Conservation (phyloP, 768 basidiomycete genomes). For the Galerina marginata region DNA sequence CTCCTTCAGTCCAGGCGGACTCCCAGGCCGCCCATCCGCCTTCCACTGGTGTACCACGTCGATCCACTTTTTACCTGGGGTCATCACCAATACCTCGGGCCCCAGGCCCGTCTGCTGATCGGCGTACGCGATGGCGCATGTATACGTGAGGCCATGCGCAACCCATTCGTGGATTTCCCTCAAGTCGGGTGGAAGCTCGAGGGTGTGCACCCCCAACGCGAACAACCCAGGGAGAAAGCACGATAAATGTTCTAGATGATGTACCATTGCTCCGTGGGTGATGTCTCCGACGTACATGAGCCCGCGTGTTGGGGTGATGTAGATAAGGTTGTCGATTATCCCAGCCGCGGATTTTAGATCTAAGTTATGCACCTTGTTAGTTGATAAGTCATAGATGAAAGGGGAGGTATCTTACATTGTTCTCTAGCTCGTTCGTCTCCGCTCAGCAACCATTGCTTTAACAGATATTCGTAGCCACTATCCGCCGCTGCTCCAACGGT, state of each 20-base stretch:
- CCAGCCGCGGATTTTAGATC: constrained; percentile 57
- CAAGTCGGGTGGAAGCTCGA: constrained; percentile 39
- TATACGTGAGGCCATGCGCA: constrained; percentile 71
- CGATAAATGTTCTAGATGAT: constrained; percentile 67
- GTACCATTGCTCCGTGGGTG: constrained; percentile 35
- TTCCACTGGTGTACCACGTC: constrained; percentile 53
- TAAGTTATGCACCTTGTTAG: constrained; percentile 21
- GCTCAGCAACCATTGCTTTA: constrained; percentile 66
- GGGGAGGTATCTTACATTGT: constrained; percentile 46
- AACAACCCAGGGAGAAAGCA: constrained; percentile 74
- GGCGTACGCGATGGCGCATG: constrained; percentile 69
- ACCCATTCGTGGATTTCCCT: constrained; percentile 68
- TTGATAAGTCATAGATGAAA: not conserved
- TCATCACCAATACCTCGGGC: constrained; percentile 58
- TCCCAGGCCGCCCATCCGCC: constrained; percentile 40
- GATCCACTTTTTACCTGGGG: constrained; percentile 48
- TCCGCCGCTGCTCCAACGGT: constrained; percentile 66
- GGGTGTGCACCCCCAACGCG: constrained; percentile 61
- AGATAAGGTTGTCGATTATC: constrained; percentile 63
- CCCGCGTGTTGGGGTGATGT: constrained; percentile 57
- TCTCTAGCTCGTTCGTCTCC: constrained; percentile 51
- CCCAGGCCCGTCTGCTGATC: constrained; percentile 71
- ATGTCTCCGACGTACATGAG: constrained; percentile 69
- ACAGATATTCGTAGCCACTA: constrained; percentile 71
- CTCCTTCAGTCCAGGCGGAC: constrained; percentile 53